Conservation (phyloP, 129 eudicot genomes). For the Pittosporum tobira region DNA sequence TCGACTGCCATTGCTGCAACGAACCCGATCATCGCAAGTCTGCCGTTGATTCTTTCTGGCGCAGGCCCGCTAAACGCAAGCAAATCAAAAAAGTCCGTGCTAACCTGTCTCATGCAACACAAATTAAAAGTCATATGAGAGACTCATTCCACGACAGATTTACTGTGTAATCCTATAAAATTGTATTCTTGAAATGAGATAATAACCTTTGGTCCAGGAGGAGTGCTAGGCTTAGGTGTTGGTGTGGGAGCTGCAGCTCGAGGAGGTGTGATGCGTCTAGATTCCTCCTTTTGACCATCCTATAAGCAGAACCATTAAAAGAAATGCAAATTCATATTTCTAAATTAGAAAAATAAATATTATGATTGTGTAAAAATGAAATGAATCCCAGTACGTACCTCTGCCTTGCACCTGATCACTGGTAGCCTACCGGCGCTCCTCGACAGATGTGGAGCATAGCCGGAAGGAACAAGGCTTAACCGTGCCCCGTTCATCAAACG, state of each 20-base stretch:
- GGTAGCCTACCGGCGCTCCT: slow-evolving; percentile 14
- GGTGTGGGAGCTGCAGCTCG: slow-evolving; percentile 6
- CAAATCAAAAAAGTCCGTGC: slow-evolving; percentile 51
- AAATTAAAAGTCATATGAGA: not conserved
- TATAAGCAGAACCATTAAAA: slow-evolving; percentile 6
- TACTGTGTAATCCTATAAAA: too few relatives aligned
- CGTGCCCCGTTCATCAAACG: not conserved
- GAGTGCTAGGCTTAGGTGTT: slow-evolving; percentile 13
- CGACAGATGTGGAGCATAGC: not conserved
- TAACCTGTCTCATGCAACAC: slow-evolving; percentile 7
- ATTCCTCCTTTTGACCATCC: slow-evolving; percentile 13
- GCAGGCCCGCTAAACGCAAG: slow-evolving; percentile 88
- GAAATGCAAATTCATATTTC: too few relatives aligned
- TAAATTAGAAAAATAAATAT: not conserved
- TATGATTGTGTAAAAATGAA: too few relatives aligned
- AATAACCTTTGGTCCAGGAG: slow-evolving; percentile 30
- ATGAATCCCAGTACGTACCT: too few relatives aligned
- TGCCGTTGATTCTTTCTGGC: slow-evolving; percentile 85
- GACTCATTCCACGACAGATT: too few relatives aligned
- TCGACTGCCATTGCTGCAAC: slow-evolving; percentile 69
- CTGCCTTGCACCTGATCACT: slow-evolving; percentile 31
- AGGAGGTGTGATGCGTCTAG: not conserved
- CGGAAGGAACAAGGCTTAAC: slow-evolving; percentile 4
- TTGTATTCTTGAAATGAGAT: too few relatives aligned
- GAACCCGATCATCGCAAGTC: slow-evolving; percentile 83